Evolutionary conservation across 2,329 filamentous ascomycete species (phyloP).

Genomic region (Trichoderma koningiopsis): DNA sequence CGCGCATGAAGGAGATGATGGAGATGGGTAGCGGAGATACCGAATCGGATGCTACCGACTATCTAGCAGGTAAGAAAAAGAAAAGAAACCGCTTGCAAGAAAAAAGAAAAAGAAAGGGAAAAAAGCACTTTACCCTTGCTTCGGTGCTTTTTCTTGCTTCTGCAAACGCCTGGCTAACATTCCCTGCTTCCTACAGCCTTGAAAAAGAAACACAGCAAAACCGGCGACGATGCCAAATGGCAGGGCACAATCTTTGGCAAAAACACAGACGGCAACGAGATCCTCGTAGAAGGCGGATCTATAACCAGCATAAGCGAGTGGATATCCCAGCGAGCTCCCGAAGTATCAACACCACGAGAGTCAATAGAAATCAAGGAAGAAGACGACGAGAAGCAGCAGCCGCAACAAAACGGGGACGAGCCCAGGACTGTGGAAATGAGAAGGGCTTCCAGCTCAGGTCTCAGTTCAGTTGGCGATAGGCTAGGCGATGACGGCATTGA

Average conservation of each 20-base stretch:
- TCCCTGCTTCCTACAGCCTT: conserved; percentile 54
- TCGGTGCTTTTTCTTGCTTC: too few species aligned
- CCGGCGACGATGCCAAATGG: conserved; percentile 83
- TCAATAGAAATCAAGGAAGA: conserved; percentile 21
- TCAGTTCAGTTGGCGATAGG: conserved; percentile 59
- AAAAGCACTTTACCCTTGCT: too few species aligned
- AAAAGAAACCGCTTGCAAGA: too few species aligned
- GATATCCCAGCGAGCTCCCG: conserved; percentile 38
- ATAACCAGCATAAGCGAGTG: conserved; percentile 43
- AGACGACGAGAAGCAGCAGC: not conserved
- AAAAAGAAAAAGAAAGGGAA: too few species aligned
- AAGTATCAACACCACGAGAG: conserved; percentile 10
- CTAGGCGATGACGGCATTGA: conserved; percentile 46
- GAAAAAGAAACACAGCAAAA: conserved; percentile 91
- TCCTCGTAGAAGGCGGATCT: conserved; percentile 76
- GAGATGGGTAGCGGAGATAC: conserved; percentile 76
- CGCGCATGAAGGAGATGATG: conserved; percentile 76
- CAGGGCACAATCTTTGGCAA: conserved; percentile 82
- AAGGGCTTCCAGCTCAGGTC: conserved; percentile 55
- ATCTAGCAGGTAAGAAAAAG: conserved; percentile 60
- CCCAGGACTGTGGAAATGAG: conserved; percentile 40
- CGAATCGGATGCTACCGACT: conserved; percentile 67
- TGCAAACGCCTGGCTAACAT: conserved; percentile 43
- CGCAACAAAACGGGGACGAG: conserved; percentile 25
- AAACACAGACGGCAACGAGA: conserved; percentile 66